Conservation (phyloP, 202 grass and related monocot genomes). For the Schoenoplectus triqueter region DNA sequence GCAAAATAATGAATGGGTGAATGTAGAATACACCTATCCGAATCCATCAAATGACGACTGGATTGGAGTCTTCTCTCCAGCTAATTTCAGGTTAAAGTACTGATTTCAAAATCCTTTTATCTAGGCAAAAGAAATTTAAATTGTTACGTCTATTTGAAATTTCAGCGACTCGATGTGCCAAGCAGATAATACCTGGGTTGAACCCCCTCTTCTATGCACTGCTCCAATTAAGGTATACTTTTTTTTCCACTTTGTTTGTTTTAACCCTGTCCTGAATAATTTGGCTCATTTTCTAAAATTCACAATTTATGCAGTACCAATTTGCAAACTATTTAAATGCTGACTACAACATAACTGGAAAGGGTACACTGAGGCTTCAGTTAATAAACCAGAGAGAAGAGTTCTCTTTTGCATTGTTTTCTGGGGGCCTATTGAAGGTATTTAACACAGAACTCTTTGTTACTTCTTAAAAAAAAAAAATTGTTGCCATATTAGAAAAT, state of each 20-base stretch:
- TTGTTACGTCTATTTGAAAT: conserved; percentile 33
- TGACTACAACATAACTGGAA: conserved; percentile 63
- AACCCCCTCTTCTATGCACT: conserved; percentile 77
- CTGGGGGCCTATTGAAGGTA: conserved; percentile 77
- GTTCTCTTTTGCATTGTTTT: conserved; percentile 91
- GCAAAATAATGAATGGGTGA: conserved; percentile 52
- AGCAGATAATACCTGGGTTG: conserved; percentile 65
- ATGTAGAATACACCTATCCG: conserved; percentile 46
- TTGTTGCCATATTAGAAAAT: not conserved
- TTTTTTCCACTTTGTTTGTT: conserved; percentile 22
- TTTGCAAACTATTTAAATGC: conserved; percentile 72
- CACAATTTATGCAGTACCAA: conserved; percentile 63
- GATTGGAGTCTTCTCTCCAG: conserved; percentile 94
- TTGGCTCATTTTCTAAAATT: conserved; percentile 32
- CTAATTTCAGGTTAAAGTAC: conserved; percentile 75
- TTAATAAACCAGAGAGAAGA: conserved; percentile 90
- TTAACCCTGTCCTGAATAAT: not conserved
- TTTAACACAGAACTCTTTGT: conserved; percentile 38
- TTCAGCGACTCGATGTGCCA: conserved; percentile 61
- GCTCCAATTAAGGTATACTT: conserved; percentile 81
- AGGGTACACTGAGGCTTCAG: conserved; percentile 78
- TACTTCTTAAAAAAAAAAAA: not conserved
- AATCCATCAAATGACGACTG: conserved; percentile 75
- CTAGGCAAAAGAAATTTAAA: conserved; percentile 8
- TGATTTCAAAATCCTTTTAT: not conserved